These are phyloP conservation scores for Neonothopanus nambi DNA, from an alignment of 1,284 basidiomycete species.

Conservation along the genomic window DNA sequence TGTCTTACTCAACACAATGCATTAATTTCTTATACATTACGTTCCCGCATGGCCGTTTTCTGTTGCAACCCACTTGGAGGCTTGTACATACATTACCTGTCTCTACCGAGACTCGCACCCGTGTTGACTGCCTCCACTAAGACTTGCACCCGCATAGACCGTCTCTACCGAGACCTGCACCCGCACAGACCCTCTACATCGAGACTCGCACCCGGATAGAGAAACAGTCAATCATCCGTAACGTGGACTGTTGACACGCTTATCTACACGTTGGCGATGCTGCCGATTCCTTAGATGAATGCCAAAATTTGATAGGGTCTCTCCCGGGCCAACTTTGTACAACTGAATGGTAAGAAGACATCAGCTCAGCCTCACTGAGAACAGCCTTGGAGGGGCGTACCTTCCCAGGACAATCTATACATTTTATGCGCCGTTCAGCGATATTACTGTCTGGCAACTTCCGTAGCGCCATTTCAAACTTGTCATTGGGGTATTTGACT, in stretches of 20 bases:
- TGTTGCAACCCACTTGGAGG: too few species aligned
- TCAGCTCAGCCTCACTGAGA: not conserved
- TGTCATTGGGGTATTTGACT: constrained; percentile 78
- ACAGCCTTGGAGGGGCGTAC: constrained; percentile 38
- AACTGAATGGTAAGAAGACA: constrained; percentile 47
- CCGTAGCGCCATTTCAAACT: constrained; percentile 75
- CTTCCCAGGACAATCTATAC: constrained; percentile 93
- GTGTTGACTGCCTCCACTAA: too few species aligned
- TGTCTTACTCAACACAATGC: too few species aligned
- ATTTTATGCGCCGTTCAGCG: constrained; percentile 91
- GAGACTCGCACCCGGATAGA: too few species aligned
- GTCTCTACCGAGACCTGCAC: too few species aligned
- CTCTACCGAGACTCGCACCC: too few species aligned
- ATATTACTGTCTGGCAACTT: constrained; percentile 50
- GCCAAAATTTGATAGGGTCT: constrained; percentile 89
- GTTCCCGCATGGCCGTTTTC: too few species aligned
- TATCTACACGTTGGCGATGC: constrained; percentile 49
- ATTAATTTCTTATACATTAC: too few species aligned
- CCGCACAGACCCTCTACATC: too few species aligned
- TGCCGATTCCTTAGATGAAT: constrained; percentile 74
- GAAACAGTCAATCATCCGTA: too few species aligned
- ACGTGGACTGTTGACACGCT: constrained; percentile 36
- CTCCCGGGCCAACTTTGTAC: constrained; percentile 92
- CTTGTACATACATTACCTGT: too few species aligned
- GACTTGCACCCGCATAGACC: too few species aligned